phyloP scores from a whole-genome alignment of 805 yeast genomes.

The Sungouiella blattae region DNA sequence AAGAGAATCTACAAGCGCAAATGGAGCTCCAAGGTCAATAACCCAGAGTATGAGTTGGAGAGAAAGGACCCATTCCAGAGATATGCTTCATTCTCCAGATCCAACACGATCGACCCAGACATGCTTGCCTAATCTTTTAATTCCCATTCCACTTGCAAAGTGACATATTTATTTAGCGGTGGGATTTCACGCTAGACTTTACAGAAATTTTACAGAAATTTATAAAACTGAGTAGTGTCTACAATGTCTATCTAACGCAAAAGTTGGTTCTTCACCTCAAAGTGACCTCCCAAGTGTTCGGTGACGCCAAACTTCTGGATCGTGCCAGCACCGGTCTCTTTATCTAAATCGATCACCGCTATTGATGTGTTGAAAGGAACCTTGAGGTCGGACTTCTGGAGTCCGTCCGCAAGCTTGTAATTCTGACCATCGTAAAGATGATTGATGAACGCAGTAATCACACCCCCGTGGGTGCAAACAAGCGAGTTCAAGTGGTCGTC shows the following conservation, averaged over 20 bases:
- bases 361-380: conserved; percentile 78
- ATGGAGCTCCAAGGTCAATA: conserved; percentile 34
- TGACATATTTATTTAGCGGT: no score
- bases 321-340: conserved; percentile 35
- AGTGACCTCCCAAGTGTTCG: conserved; percentile 54
- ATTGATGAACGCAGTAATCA: conserved; percentile 57
- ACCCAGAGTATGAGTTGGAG: conserved; percentile 65
- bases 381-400: conserved; percentile 38
- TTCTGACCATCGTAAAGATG: conserved; percentile 41
- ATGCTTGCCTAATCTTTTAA: conserved; percentile 10
- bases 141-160: no score
- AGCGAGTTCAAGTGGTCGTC: conserved; percentile 47
- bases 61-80: conserved; percentile 59
- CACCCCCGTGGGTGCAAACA: conserved; percentile 79
- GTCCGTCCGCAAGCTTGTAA: conserved; percentile 36
- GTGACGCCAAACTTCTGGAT: conserved; percentile 64
- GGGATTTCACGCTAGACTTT: no score
- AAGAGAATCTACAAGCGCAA: conserved; percentile 32
- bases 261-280: conserved; percentile 20
- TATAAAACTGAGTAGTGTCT: no score
- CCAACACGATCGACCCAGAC: conserved; percentile 40
- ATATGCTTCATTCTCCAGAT: conserved; percentile 56
- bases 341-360: conserved; percentile 58
- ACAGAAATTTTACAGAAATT: no score
- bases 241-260: conserved; percentile 5